These are phyloP conservation scores for Plantago rigida DNA, from an alignment of 305 asterid species.

Conservation along the genomic window DNA sequence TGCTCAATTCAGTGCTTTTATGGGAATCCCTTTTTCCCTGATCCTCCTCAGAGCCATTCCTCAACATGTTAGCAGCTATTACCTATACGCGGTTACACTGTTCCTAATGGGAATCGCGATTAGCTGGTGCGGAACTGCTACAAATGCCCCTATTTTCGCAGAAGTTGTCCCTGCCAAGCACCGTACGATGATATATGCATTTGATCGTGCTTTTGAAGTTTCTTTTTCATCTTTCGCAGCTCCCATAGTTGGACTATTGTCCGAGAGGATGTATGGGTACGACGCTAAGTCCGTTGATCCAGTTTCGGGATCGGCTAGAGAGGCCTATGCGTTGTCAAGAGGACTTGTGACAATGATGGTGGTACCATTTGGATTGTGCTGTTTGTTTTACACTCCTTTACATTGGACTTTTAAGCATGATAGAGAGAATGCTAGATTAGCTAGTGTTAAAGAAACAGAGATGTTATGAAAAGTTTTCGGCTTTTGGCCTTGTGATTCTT, in stretches of 20 bases:
- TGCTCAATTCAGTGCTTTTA: constrained; percentile 79
- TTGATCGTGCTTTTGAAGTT: constrained; percentile 88
- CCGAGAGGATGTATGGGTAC: constrained; percentile 77
- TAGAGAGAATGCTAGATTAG: constrained; percentile 60
- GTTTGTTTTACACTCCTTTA: constrained; percentile 81
- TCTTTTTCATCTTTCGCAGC: constrained; percentile 88
- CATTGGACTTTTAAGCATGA: constrained; percentile 74
- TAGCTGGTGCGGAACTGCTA: constrained; percentile 87
- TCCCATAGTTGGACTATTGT: constrained; percentile 72
- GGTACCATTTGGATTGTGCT: constrained; percentile 72
- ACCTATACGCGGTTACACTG: constrained; percentile 56
- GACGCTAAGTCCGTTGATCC: constrained; percentile 71
- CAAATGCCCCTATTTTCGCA: constrained; percentile 90
- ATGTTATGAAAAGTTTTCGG: constrained; percentile 36
- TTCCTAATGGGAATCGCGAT: constrained; percentile 81
- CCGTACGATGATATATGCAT: constrained; percentile 90
- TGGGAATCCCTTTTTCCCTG: constrained; percentile 86
- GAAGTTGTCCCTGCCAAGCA: constrained; percentile 88
- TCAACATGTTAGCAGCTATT: constrained; percentile 54
- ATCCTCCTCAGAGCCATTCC: constrained; percentile 54
- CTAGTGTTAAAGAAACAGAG: constrained; percentile 60
- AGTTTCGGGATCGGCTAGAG: constrained; percentile 49
- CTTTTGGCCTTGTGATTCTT: no score
- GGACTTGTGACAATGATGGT: constrained; percentile 87
- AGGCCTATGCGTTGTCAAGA: constrained; percentile 67